Percentiles rank a stretch among this genome's conserved stretches.
phyloP scores from a whole-genome alignment of 805 yeast species.

The Metschnikowia gelsemii region DNA sequence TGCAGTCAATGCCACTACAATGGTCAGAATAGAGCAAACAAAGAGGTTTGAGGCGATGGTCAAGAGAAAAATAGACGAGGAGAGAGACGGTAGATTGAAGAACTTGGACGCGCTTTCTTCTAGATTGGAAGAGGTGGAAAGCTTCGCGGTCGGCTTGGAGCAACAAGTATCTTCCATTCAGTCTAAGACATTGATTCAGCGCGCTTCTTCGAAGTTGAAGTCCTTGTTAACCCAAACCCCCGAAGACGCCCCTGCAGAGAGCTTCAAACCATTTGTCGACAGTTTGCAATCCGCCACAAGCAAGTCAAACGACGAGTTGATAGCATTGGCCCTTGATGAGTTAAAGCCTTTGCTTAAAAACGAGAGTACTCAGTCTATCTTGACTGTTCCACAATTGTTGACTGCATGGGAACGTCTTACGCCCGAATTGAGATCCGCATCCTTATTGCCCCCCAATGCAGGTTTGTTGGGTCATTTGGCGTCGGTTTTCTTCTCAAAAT shows the following conservation, averaged over 20 bases:
- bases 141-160: constrained; percentile 47
- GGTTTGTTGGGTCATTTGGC: constrained; percentile 91
- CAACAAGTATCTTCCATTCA: constrained; percentile 35
- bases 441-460: constrained; percentile 91
- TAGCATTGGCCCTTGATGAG: constrained; percentile 32
- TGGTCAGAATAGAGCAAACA: constrained; percentile 67
- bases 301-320: constrained; percentile 34
- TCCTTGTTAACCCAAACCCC: constrained; percentile 27
- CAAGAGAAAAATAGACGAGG: constrained; percentile 49
- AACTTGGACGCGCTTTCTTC: constrained; percentile 59
- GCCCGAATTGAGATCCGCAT: constrained; percentile 85
- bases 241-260: constrained; percentile 26
- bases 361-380: constrained; percentile 51
- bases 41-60: constrained; percentile 62
- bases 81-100: constrained; percentile 75
- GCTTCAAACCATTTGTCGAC: constrained; percentile 41
- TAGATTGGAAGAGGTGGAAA: constrained; percentile 55
- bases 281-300: constrained; percentile 25
- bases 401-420: constrained; percentile 76
- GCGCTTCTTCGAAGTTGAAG: constrained; percentile 35
- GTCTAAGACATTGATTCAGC: constrained; percentile 33
- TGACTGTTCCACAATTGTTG: constrained; percentile 74
- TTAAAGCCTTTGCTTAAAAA: constrained; percentile 36
- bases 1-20: constrained; percentile 69
- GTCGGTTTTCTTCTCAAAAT: constrained; percentile 71